phyloP scores from a whole-genome alignment of 495 filamentous ascomycete species.

The Neurospora tetrasperma region DNA sequence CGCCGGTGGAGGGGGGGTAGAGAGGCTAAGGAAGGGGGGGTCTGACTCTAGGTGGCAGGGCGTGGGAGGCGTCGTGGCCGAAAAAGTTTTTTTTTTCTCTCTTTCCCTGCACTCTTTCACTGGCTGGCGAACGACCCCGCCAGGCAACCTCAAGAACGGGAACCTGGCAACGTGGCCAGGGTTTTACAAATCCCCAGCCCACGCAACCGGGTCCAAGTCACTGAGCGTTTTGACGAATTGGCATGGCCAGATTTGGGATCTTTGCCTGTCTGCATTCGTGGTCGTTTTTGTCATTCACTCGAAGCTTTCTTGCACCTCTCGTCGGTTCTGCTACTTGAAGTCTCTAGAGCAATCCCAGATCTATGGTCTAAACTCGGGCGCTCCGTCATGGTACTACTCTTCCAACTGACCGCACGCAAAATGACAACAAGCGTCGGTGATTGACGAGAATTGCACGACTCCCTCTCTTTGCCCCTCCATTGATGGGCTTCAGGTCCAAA shows the following conservation, averaged over 20 bases:
- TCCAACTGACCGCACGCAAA: neutral
- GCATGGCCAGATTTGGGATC: neutral
- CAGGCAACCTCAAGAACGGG: neutral
- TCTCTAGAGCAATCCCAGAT: slow-evolving; percentile 6
- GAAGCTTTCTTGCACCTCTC: neutral
- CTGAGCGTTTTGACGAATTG: neutral
- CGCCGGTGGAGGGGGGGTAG: slow-evolving; percentile 15
- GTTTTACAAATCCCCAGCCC: slow-evolving; percentile 1
- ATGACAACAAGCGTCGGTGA: neutral
- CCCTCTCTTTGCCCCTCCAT: slow-evolving; percentile 11
- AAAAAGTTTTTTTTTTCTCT: slow-evolving; percentile 17
- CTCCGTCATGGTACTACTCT: neutral
- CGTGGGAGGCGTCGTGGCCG: slow-evolving; percentile 9
- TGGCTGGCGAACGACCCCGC: neutral
- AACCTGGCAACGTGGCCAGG: neutral
- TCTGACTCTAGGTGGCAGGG: neutral
- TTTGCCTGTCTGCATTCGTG: neutral
- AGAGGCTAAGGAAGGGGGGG: neutral
- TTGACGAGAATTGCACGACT: neutral
- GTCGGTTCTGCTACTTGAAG: neutral
- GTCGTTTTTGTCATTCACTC: neutral
- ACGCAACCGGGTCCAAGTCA: neutral
- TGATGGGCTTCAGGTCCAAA: slow-evolving; percentile 13
- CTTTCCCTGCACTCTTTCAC: slow-evolving; percentile 2
- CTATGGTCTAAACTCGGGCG: neutral